Base-by-base conservation (phyloP, 2,329 filamentous ascomycete species). In the Parasarocladium wereldwijsianum region DNA sequence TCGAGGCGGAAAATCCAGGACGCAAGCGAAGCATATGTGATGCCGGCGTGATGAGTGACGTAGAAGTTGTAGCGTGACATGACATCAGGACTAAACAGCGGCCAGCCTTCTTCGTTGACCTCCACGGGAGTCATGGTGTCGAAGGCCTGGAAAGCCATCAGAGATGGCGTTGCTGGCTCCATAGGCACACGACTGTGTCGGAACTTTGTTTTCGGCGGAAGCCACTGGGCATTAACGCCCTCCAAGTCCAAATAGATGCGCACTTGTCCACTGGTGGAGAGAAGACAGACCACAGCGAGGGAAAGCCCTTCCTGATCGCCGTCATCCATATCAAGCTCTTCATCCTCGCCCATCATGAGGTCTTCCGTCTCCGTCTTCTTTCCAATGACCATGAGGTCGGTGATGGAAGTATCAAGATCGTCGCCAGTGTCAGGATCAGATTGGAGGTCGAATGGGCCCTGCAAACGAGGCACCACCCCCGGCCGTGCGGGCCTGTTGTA, bases 1-100 rank as follows among this genome's bases (percentile, higher is more conserved):
- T 76, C 72, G 1, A 77, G 57, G 3, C 70, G 62, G 47, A 72
- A 76, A 4, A 76, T 64, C 72, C 72, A 77, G 2, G 70, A 61
- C 2, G 65, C 53, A 19, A 77, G 54, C 2, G 70, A 76, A 9
- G 77, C 50, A 34, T 62, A 67, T 1, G 64, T 72, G 39, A 77
- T 66, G 34, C 66, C 69, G 5, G 62, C 64, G 22, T 70, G 60
- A 37, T 75, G 65, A 0, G 71, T 76, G 31, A 77, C 55, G 37
- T 66, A 76, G 40, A 77, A 72, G 10, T 58, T 64, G 45, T 77
- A 77, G 19, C 70, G 61, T 4, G 71, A 76, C 23, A 62, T 66
- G 32, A 66, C 62, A 38, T 77, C 72, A 5, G 57, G 44, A 39
- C 68, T 75, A 40, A 77, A 75, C 22, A 72, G 60, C 5, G 72